These are phyloP conservation scores for Pontederia crassipes DNA, from an alignment of 176 grass and related monocot species.

Conservation along the genomic window DNA sequence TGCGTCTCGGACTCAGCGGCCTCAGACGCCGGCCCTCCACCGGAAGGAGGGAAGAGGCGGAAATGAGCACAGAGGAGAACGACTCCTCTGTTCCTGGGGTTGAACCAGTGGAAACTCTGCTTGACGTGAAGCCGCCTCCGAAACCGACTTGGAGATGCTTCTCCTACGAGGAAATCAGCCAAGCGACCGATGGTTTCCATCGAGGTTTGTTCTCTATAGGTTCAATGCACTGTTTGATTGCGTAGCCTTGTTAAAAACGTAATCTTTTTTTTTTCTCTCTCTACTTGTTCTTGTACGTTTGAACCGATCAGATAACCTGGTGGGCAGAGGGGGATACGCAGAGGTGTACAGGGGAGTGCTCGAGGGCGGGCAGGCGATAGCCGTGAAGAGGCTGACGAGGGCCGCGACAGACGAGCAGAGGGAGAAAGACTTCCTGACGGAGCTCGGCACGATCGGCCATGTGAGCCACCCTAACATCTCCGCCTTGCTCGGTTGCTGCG, in stretches of 20 bases:
- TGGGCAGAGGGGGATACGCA: background rate
- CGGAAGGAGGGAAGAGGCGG: slow-evolving; percentile 11
- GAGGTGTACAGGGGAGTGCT: background rate
- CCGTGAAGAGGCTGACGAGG: background rate
- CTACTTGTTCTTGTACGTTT: slow-evolving; percentile 1
- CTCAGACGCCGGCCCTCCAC: slow-evolving; percentile 19
- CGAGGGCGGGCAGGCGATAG: background rate
- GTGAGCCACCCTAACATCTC: no score
- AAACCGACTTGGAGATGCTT: slow-evolving; percentile 56
- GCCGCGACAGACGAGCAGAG: no score
- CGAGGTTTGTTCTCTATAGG: background rate
- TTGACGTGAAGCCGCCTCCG: slow-evolving; percentile 16
- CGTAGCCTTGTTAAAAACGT: background rate
- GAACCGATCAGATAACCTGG: background rate
- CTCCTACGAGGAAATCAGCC: slow-evolving; percentile 55
- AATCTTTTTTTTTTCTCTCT: slow-evolving; percentile 21
- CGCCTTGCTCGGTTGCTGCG: no score
- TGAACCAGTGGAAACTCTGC: background rate
- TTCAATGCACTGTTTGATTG: background rate
- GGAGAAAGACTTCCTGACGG: no score
- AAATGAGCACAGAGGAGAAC: slow-evolving; percentile 10
- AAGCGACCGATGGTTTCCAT: slow-evolving; percentile 47
- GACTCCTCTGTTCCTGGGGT: background rate
- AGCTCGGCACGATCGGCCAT: no score
- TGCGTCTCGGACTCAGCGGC: slow-evolving; percentile 20